phyloP scores from a whole-genome alignment of 345 rosid genomes.

The Chamaenerion angustifolium region DNA sequence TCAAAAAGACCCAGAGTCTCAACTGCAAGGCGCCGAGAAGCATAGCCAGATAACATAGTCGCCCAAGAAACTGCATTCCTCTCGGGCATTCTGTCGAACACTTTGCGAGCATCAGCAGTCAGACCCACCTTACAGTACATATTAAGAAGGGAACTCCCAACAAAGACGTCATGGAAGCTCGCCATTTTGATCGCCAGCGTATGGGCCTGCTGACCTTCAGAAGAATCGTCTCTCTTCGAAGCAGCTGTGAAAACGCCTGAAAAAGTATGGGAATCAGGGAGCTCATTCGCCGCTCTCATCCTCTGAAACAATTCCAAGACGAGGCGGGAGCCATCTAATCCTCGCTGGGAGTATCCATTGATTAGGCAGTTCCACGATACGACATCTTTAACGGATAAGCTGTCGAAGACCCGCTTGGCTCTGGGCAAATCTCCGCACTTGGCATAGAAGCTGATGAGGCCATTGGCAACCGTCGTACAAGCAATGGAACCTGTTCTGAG shows the following conservation, averaged over 20 bases:
- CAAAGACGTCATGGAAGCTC: conserved; percentile 53
- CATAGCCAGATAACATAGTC: conserved; percentile 28
- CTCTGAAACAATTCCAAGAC: conserved; percentile 45
- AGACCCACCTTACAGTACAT: conserved; percentile 53
- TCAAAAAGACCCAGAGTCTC: conserved; percentile 29
- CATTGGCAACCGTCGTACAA: conserved; percentile 38
- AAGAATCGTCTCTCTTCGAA: conserved; percentile 21
- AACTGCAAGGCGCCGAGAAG: conserved; percentile 15
- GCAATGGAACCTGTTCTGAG: conserved; percentile 21
- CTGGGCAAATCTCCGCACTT: conserved; percentile 37
- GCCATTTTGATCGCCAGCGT: conserved; percentile 41
- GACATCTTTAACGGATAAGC: conserved; percentile 37
- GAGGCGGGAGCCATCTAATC: conserved; percentile 20
- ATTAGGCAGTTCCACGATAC: conserved; percentile 82
- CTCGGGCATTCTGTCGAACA: conserved; percentile 29
- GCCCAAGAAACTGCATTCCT: conserved; percentile 52
- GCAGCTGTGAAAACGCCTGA: conserved; percentile 59
- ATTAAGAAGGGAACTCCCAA: conserved; percentile 59
- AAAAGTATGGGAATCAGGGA: conserved; percentile 72
- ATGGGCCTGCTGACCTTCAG: conserved; percentile 52
- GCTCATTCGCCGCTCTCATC: conserved; percentile 46
- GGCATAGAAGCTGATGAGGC: conserved; percentile 58
- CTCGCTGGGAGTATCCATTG: conserved; percentile 52
- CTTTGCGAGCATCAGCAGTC: conserved; percentile 30
- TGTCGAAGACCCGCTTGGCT: conserved; percentile 46